Percentiles rank a stretch among this genome's conserved stretches.
Evolutionary conservation across 768 basidiomycete genomes (phyloP).

Genomic region (Russula vinacea): DNA sequence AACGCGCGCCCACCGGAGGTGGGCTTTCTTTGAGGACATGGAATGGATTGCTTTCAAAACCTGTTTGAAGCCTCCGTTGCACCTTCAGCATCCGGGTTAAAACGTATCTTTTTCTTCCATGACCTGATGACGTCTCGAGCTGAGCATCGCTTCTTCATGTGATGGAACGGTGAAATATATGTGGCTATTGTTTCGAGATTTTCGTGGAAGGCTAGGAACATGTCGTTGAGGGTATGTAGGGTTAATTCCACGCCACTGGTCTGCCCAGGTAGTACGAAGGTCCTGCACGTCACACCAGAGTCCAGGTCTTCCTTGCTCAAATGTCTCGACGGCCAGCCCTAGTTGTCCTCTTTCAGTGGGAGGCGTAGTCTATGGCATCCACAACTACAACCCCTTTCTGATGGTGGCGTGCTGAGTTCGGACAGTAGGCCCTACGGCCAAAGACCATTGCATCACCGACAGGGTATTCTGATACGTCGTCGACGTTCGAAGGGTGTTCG

Average conservation of each 20-base stretch:
- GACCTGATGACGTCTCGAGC: not conserved
- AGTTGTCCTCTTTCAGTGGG: not conserved
- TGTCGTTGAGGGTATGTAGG: constrained; percentile 21
- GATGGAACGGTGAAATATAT: not conserved
- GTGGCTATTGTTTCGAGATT: not conserved
- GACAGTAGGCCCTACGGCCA: constrained; percentile 5
- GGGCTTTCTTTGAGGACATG: not conserved
- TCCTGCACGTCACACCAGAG: constrained; percentile 23
- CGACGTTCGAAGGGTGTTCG: not conserved
- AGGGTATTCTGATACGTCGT: constrained; percentile 5
- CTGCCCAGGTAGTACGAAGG: constrained; percentile 18
- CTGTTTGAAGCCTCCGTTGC: not conserved
- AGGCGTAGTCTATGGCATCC: constrained; percentile 4
- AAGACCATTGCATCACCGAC: not conserved
- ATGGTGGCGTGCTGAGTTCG: constrained; percentile 3
- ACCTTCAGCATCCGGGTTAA: not conserved
- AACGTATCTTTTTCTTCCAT: constrained; percentile 5
- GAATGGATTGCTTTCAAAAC: not conserved
- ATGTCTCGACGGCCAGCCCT: constrained; percentile 15
- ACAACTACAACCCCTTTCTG: not conserved
- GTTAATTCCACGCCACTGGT: constrained; percentile 9
- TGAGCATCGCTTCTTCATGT: not conserved
- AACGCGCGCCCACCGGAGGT: not conserved
- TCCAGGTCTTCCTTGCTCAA: constrained; percentile 25
- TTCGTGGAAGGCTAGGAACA: not conserved